These are phyloP conservation scores for Cladosporium phlei DNA, from an alignment of 2,329 filamentous ascomycete genomes.

Conservation along the genomic window DNA sequence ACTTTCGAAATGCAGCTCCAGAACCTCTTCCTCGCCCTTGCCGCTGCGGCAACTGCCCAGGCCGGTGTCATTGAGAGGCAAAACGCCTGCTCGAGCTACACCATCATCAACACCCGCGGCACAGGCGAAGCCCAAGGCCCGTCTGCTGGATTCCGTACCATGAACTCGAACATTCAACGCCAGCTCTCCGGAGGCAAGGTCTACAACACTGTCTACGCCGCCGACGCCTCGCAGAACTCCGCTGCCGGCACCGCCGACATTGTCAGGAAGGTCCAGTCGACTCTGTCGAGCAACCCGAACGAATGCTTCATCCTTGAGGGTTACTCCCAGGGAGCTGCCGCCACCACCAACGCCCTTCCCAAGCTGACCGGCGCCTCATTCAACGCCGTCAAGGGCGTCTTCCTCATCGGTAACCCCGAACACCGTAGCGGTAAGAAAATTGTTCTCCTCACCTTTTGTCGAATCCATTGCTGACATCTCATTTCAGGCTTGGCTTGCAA, in stretches of 20 bases:
- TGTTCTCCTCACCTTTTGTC: no score
- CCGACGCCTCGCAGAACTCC: slow-evolving; percentile 26
- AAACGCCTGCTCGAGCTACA: slow-evolving; percentile 11
- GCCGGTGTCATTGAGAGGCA: not conserved
- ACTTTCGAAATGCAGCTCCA: slow-evolving; percentile 1
- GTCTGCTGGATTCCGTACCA: slow-evolving; percentile 27
- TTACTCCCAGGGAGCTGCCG: slow-evolving; percentile 36
- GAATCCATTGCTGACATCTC: no score
- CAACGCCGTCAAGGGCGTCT: slow-evolving; percentile 36
- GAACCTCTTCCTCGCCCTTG: slow-evolving; percentile 2
- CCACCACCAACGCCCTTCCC: slow-evolving; percentile 32
- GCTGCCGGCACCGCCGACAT: slow-evolving; percentile 30
- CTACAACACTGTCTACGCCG: slow-evolving; percentile 35
- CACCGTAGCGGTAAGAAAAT: no score
- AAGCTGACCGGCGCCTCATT: slow-evolving; percentile 31
- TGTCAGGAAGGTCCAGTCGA: slow-evolving; percentile 30
- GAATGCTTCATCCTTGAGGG: slow-evolving; percentile 37
- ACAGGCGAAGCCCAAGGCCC: slow-evolving; percentile 24
- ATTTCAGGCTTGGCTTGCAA: slow-evolving; percentile 33
- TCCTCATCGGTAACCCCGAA: slow-evolving; percentile 33
- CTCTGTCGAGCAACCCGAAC: slow-evolving; percentile 23
- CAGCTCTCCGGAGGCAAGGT: slow-evolving; percentile 31
- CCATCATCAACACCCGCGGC: slow-evolving; percentile 25
- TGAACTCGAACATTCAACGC: slow-evolving; percentile 29
- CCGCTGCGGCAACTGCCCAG: not conserved